These are phyloP conservation scores for Clitopilus hobsonii DNA, from an alignment of 768 basidiomycete species.

Conservation along the genomic window DNA sequence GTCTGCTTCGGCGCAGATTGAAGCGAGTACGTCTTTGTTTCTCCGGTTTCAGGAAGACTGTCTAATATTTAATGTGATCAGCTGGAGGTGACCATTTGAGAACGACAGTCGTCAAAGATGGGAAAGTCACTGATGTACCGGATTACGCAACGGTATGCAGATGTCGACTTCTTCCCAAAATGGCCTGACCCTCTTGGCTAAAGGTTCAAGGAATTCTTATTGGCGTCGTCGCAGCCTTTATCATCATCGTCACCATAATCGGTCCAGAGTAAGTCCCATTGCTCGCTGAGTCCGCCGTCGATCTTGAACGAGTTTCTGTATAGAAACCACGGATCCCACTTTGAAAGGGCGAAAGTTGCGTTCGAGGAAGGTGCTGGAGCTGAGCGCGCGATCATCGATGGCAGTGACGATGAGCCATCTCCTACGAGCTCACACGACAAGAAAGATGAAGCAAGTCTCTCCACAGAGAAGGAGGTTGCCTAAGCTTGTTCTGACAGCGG, in stretches of 20 bases:
- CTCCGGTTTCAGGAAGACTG: not conserved
- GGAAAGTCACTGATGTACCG: slow-evolving; percentile 37
- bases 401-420: slow-evolving; percentile 9
- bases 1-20: slow-evolving; percentile 74
- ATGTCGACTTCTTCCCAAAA: not conserved
- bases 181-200: too few relatives aligned
- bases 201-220: slow-evolving; percentile 85
- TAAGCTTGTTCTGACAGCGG: too few relatives aligned
- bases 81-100: slow-evolving; percentile 60
- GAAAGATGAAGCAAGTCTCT: not conserved
- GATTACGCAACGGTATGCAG: slow-evolving; percentile 55
- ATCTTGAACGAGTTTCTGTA: not conserved
- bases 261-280: slow-evolving; percentile 61
- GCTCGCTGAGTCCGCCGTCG: not conserved
- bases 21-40: slow-evolving; percentile 46
- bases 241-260: slow-evolving; percentile 69
- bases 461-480: too few relatives aligned
- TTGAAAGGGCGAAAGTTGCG: slow-evolving; percentile 64
- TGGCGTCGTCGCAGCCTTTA: slow-evolving; percentile 74
- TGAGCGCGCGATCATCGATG: slow-evolving; percentile 26
- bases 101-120: slow-evolving; percentile 43
- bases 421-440: not conserved
- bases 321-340: slow-evolving; percentile 57
- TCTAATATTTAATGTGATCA: slow-evolving; percentile 11
- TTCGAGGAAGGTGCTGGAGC: slow-evolving; percentile 59